These are phyloP conservation scores for Herpetomonas tarakana DNA, from an alignment of 208 protist species.

Conservation along the genomic window DNA sequence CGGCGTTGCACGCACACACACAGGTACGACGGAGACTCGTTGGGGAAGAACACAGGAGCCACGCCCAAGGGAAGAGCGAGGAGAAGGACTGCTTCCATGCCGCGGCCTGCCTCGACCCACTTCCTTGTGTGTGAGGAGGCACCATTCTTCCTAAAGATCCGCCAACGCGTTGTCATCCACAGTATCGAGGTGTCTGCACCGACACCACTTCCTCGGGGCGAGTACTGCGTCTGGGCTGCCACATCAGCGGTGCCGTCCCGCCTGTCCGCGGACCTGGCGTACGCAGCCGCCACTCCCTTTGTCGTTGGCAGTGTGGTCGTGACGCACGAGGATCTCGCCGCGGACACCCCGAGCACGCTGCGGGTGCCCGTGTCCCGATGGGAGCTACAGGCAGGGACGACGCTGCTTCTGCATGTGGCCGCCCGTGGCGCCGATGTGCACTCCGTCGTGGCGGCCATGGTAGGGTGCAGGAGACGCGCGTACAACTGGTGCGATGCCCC, in stretches of 20 bases:
- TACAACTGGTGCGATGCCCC: not conserved
- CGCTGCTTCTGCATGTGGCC: not conserved
- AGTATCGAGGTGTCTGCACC: slow-evolving; percentile 13
- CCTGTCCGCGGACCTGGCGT: slow-evolving; percentile 23
- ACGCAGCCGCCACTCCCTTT: slow-evolving; percentile 14
- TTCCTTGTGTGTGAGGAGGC: slow-evolving; percentile 13
- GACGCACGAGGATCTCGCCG: not conserved
- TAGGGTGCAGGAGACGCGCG: not conserved
- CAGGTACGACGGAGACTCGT: too few relatives aligned
- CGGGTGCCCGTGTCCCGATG: slow-evolving; percentile 18
- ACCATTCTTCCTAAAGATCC: slow-evolving; percentile 13
- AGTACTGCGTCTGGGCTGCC: slow-evolving; percentile 19
- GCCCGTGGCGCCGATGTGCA: not conserved
- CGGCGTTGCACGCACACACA: too few relatives aligned
- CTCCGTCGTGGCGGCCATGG: not conserved
- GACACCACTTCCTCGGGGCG: not conserved
- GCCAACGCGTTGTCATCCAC: slow-evolving; percentile 13
- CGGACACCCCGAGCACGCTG: not conserved
- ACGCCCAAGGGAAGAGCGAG: too few relatives aligned
- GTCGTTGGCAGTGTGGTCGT: slow-evolving; percentile 11
- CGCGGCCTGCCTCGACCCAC: too few relatives aligned
- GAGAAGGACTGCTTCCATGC: too few relatives aligned
- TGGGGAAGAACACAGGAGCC: too few relatives aligned
- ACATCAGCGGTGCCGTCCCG: slow-evolving; percentile 10
- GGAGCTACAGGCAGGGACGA: slow-evolving; percentile 9